Percentiles rank a stretch among this genome's conserved stretches.
phyloP scores from a whole-genome alignment of 257 asterid genomes.

The Datura wrightii region DNA sequence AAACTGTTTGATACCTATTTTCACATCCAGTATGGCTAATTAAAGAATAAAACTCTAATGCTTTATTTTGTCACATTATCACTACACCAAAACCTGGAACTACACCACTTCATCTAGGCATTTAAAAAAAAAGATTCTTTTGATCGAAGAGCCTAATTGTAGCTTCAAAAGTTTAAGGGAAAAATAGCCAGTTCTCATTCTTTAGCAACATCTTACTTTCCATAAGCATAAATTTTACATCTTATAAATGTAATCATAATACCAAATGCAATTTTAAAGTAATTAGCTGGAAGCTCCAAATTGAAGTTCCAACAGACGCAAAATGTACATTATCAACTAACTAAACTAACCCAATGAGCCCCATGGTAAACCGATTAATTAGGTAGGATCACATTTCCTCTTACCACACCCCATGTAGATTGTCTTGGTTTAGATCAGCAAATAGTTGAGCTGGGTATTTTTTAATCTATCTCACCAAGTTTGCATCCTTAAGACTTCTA shows the following conservation, averaged over 20 bases:
- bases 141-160: neutral
- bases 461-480: neutral
- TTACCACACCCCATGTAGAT: neutral
- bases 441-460: neutral
- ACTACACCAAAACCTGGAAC: neutral
- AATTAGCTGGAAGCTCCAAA: conserved; percentile 23
- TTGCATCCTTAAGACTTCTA: conserved; percentile 19
- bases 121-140: neutral
- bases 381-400: conserved; percentile 13
- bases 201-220: neutral
- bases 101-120: conserved; percentile 6
- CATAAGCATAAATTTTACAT: neutral
- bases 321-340: neutral
- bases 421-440: conserved; percentile 12
- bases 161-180: neutral
- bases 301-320: neutral
- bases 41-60: neutral
- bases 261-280: neutral
- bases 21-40: neutral
- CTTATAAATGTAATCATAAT: conserved; percentile 19
- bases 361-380: neutral
- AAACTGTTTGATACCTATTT: neutral
- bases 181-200: neutral
- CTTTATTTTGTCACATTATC: conserved; percentile 9
- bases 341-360: conserved; percentile 15